Conservation (phyloP, 352 stramenopile species). For the Phytopythium vexans region DNA sequence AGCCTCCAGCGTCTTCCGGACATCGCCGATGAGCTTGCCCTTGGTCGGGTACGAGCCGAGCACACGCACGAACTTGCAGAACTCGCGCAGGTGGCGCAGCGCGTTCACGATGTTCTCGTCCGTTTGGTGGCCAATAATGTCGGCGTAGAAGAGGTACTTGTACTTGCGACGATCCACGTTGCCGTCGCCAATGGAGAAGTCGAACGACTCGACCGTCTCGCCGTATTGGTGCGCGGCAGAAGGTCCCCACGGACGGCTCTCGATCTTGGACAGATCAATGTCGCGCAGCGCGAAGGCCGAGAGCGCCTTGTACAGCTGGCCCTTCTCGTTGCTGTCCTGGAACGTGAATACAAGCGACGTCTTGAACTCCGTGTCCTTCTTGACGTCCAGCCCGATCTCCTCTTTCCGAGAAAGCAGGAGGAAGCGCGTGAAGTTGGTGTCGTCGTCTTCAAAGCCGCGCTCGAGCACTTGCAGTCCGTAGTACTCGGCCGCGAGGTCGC, state of each 20-base stretch:
- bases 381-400: constrained; percentile 25
- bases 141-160: constrained; percentile 81
- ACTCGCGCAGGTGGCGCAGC: constrained; percentile 75
- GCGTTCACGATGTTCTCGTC: constrained; percentile 71
- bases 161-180: constrained; percentile 39
- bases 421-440: constrained; percentile 96
- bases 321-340: constrained; percentile 54
- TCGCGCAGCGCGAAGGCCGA: constrained; percentile 58
- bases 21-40: constrained; percentile 52
- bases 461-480: constrained; percentile 92
- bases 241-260: constrained; percentile 60
- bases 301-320: constrained; percentile 62
- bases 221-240: constrained; percentile 56
- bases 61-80: constrained; percentile 83
- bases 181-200: no score
- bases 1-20: constrained; percentile 49
- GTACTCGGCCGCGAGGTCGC: constrained; percentile 92
- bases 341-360: constrained; percentile 77
- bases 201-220: constrained; percentile 19
- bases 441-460: no score
- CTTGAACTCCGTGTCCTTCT: constrained; percentile 47
- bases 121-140: constrained; percentile 58
- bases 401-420: constrained; percentile 73
- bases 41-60: constrained; percentile 83
- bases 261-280: constrained; percentile 72